Conservation (phyloP, 2,329 filamentous ascomycete genomes). For the Plectosphaerella sp. region DNA sequence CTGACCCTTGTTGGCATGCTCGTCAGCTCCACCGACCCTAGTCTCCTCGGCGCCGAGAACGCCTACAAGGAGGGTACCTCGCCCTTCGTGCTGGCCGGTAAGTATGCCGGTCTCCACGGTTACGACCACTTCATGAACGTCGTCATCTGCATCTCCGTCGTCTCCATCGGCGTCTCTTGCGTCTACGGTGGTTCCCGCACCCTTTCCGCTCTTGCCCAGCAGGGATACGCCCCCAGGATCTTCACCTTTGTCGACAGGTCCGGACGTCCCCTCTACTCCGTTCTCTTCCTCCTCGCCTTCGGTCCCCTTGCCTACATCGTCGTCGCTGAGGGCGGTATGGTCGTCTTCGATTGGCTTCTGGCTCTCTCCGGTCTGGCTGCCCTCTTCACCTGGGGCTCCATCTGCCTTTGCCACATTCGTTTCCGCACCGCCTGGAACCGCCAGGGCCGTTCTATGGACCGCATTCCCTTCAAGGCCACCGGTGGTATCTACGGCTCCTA, state of each 20-base stretch:
- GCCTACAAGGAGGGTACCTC: slow-evolving; percentile 33
- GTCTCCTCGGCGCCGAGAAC: slow-evolving; percentile 37
- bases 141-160: slow-evolving; percentile 48
- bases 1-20: slow-evolving; percentile 45
- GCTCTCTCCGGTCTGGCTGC: slow-evolving; percentile 59
- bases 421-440: slow-evolving; percentile 57
- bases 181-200: slow-evolving; percentile 54
- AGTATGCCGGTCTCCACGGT: slow-evolving; percentile 31
- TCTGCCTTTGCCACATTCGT: slow-evolving; percentile 62
- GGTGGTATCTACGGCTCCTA: slow-evolving; percentile 60
- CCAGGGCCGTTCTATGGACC: slow-evolving; percentile 56
- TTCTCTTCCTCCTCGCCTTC: slow-evolving; percentile 39
- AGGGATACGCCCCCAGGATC: slow-evolving; percentile 50
- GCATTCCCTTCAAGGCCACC: slow-evolving; percentile 58
- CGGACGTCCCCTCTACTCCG: slow-evolving; percentile 44
- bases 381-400: slow-evolving; percentile 63
- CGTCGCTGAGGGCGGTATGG: slow-evolving; percentile 36
- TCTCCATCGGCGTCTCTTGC: slow-evolving; percentile 49
- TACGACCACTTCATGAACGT: slow-evolving; percentile 49
- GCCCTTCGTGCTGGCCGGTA: slow-evolving; percentile 9
- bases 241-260: slow-evolving; percentile 50
- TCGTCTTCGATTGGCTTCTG: slow-evolving; percentile 61
- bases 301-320: slow-evolving; percentile 44
- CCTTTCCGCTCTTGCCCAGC: slow-evolving; percentile 49
- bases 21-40: slow-evolving; percentile 34